phyloP scores from a whole-genome alignment of 495 filamentous ascomycete genomes.

The Talaromyces wortmannii region DNA sequence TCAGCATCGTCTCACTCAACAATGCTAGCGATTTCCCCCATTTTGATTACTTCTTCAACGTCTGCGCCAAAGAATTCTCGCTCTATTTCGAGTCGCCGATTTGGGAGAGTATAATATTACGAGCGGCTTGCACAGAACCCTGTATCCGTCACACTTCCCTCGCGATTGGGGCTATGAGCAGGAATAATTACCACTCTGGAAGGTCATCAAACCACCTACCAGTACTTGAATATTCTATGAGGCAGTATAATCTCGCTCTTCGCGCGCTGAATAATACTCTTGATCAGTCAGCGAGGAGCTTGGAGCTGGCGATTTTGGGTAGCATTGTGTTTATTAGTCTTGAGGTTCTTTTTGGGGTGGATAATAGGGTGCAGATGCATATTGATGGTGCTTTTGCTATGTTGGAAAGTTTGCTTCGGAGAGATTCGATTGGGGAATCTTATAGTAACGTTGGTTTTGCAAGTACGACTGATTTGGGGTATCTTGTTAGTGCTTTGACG shows the following conservation, averaged over 20 bases:
- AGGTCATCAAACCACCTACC: not conserved
- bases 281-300: not conserved
- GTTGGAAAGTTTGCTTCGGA: not conserved
- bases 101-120: not conserved
- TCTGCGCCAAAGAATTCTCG: not conserved
- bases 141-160: not conserved
- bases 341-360: not conserved
- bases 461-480: not conserved
- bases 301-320: constrained; percentile 1
- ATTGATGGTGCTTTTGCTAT: not conserved
- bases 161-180: constrained; percentile 2
- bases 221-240: not conserved
- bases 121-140: constrained; percentile 1
- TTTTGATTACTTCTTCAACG: constrained; percentile 1
- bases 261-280: not conserved
- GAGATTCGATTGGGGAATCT: not conserved
- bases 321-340: constrained; percentile 2
- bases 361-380: not conserved
- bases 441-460: not conserved
- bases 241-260: constrained; percentile 1
- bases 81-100: constrained; percentile 2
- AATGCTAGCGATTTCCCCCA: not conserved
- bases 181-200: not conserved
- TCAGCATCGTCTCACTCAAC: not conserved
- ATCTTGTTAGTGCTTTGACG: constrained; percentile 2